Conservation (phyloP, 495 filamentous ascomycete species). For the Hypomontagnella monticulosa region DNA sequence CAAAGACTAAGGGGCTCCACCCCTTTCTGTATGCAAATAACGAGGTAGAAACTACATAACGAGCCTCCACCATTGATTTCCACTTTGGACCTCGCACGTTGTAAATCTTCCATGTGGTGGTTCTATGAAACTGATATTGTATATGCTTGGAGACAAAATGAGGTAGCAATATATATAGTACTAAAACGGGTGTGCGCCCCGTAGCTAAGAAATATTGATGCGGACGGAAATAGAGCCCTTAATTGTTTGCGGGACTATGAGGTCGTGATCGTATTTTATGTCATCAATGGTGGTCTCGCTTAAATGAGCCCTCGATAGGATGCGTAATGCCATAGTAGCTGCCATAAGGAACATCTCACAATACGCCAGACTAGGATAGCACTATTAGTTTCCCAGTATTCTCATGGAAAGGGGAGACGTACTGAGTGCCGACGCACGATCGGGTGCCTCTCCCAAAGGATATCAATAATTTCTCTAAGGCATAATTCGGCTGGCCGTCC, state of each 20-base stretch:
- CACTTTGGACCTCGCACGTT: too few relatives aligned
- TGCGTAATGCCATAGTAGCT: conserved; percentile 38
- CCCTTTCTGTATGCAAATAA: too few relatives aligned
- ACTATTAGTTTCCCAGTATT: neutral
- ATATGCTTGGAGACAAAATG: too few relatives aligned
- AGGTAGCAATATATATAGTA: too few relatives aligned
- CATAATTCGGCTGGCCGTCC: conserved; percentile 44
- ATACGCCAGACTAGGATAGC: conserved; percentile 42
- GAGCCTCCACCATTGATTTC: too few relatives aligned
- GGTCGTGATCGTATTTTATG: conserved; percentile 44
- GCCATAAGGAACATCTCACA: conserved; percentile 46
- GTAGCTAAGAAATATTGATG: conserved; percentile 6
- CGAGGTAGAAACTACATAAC: too few relatives aligned
- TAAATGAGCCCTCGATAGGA: conserved; percentile 38
- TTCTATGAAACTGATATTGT: too few relatives aligned
- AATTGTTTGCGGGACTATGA: conserved; percentile 34
- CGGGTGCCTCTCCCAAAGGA: conserved; percentile 60
- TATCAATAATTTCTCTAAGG: conserved; percentile 58
- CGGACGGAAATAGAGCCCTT: conserved; percentile 9
- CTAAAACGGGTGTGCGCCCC: too few relatives aligned
- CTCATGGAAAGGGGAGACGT: conserved; percentile 4
- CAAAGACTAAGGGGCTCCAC: too few relatives aligned
- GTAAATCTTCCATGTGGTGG: too few relatives aligned
- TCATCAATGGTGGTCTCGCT: conserved; percentile 41
- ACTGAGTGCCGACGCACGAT: conserved; percentile 63